A percentile compares a stretch with the other conserved stretches of the same genome.
Evolutionary conservation across 129 eudicot genomes (phyloP).

Genomic region (Artemisia annua): DNA sequence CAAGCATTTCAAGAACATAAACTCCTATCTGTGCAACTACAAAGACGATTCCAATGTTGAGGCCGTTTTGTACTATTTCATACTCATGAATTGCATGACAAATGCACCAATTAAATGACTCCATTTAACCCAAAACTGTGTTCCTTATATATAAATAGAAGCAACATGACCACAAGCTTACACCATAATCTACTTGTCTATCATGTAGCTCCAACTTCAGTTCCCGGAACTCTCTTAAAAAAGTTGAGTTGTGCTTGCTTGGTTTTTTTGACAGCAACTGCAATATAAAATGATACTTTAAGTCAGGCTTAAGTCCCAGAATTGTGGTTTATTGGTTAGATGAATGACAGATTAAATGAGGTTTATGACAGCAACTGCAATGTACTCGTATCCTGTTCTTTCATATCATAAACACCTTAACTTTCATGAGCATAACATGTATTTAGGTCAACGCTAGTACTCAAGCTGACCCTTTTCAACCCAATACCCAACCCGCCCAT

Average conservation of each 20-base stretch:
- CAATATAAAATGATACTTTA: not conserved
- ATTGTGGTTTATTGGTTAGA: not conserved
- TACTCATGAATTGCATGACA: slow-evolving; percentile 10
- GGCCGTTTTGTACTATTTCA: not conserved
- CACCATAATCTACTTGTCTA: not conserved
- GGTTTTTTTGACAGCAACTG: slow-evolving; percentile 52
- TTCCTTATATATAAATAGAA: slow-evolving; percentile 6
- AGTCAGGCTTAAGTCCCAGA: not conserved
- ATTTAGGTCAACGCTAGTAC: not conserved
- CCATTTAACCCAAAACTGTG: slow-evolving; percentile 17
- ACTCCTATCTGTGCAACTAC: no score
- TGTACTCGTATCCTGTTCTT: no score
- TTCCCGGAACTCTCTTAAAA: slow-evolving; percentile 39
- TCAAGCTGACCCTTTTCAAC: not conserved
- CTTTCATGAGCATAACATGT: not conserved
- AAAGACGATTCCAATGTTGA: no score
- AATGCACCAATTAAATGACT: slow-evolving; percentile 7
- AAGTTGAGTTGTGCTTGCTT: slow-evolving; percentile 66
- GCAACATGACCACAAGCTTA: slow-evolving; percentile 20
- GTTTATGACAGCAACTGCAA: no score
- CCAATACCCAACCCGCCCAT: no score
- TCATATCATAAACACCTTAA: no score
- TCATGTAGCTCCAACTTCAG: slow-evolving; percentile 30
- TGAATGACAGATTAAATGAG: not conserved
- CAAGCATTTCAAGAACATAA: not conserved